These are phyloP conservation scores for Hymenotorrendiella dingleyae DNA, from an alignment of 2,329 filamentous ascomycete genomes.

Conservation along the genomic window DNA sequence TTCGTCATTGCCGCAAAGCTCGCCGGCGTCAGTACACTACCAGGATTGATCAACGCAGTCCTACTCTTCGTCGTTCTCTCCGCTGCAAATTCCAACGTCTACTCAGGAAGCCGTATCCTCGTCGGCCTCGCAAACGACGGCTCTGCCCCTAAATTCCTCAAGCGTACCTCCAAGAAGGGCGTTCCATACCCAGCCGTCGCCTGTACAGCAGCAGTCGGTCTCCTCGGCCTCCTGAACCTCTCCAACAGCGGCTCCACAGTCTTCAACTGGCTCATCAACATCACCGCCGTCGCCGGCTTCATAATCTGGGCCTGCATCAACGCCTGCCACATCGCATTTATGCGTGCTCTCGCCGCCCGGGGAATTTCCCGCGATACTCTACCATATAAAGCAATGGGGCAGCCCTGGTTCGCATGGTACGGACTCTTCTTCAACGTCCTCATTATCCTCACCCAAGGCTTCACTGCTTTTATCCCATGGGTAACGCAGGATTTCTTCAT, in stretches of 20 bases:
- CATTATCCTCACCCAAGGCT: slow-evolving; percentile 63
- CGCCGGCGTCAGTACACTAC: slow-evolving; percentile 58
- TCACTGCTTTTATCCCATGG: slow-evolving; percentile 62
- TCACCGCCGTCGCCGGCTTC: slow-evolving; percentile 62
- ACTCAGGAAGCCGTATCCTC: slow-evolving; percentile 64
- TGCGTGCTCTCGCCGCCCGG: slow-evolving; percentile 51
- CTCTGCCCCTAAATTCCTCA: slow-evolving; percentile 55
- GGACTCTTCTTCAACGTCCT: slow-evolving; percentile 60
- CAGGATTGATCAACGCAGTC: slow-evolving; percentile 70
- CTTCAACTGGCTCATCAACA: slow-evolving; percentile 69
- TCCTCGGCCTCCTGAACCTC: slow-evolving; percentile 64
- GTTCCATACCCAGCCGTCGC: slow-evolving; percentile 58
- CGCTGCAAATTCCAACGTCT: slow-evolving; percentile 72
- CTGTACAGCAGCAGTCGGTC: slow-evolving; percentile 50
- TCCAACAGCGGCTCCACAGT: slow-evolving; percentile 51
- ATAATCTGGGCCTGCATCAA: slow-evolving; percentile 66
- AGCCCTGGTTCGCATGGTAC: slow-evolving; percentile 60
- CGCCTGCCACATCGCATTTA: slow-evolving; percentile 59
- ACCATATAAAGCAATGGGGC: slow-evolving; percentile 55
- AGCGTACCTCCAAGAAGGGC: slow-evolving; percentile 52
- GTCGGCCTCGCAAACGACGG: slow-evolving; percentile 60
- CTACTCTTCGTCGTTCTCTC: slow-evolving; percentile 73
- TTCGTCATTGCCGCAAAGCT: slow-evolving; percentile 55
- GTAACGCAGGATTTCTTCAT: slow-evolving; percentile 55
- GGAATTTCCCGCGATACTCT: slow-evolving; percentile 51